These are phyloP conservation scores for Penicillium turbatum DNA, from an alignment of 495 filamentous ascomycete species.

Conservation along the genomic window DNA sequence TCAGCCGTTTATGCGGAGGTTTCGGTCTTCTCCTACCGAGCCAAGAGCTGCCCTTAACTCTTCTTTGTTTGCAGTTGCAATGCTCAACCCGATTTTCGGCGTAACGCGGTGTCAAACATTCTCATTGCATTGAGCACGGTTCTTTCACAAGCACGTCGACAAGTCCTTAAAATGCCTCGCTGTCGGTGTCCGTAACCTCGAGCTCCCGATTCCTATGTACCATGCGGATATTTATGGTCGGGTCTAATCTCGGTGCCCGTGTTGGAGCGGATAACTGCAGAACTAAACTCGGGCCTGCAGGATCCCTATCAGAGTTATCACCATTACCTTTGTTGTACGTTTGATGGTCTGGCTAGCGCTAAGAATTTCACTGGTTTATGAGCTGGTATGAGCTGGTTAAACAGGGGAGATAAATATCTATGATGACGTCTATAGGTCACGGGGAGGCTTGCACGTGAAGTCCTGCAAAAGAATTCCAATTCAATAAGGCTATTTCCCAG, in stretches of 20 bases:
- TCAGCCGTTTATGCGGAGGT: not conserved
- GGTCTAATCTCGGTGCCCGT: constrained; percentile 58
- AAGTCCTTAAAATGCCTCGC: too few relatives aligned
- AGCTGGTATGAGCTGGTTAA: too few relatives aligned
- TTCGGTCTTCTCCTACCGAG: constrained; percentile 11
- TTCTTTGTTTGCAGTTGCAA: constrained; percentile 35
- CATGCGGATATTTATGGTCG: constrained; percentile 68
- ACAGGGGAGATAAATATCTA: too few relatives aligned
- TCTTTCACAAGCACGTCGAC: constrained; percentile 43
- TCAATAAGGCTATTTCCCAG: too few relatives aligned
- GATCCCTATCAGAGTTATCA: constrained; percentile 44
- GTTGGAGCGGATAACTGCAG: constrained; percentile 52
- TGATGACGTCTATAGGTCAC: constrained; percentile 10
- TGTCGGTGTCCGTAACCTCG: too few relatives aligned
- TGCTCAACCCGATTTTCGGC: constrained; percentile 62
- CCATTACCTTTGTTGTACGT: constrained; percentile 54
- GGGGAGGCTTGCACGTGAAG: not conserved
- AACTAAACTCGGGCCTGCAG: too few relatives aligned
- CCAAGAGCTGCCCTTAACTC: not conserved
- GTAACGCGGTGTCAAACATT: constrained; percentile 60
- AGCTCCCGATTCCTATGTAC: too few relatives aligned
- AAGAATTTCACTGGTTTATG: constrained; percentile 58
- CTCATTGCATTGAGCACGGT: constrained; percentile 58
- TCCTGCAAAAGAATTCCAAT: not conserved
- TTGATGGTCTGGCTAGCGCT: constrained; percentile 64